Conservation (phyloP, 2,329 filamentous ascomycete genomes). For the Lachnellula hyalina region DNA sequence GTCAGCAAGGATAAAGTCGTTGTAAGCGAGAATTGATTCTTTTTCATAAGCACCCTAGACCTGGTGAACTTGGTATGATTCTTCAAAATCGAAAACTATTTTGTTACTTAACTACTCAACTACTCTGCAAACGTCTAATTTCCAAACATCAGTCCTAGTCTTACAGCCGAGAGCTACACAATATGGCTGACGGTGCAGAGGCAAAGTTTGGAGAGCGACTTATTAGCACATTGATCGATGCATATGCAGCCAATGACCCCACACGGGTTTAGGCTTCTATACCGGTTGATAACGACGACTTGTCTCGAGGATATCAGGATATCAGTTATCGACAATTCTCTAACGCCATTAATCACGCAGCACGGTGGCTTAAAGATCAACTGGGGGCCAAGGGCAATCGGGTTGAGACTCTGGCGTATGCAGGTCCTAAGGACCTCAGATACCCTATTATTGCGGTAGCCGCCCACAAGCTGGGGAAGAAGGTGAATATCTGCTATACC, state of each 20-base stretch:
- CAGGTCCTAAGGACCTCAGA: neutral
- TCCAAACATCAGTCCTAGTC: too few relatives aligned
- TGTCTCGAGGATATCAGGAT: neutral
- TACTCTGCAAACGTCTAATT: too few relatives aligned
- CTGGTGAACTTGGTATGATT: too few relatives aligned
- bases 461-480: neutral
- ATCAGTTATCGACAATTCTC: neutral
- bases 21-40: too few relatives aligned
- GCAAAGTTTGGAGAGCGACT: neutral
- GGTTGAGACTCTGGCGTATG: neutral
- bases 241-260: neutral
- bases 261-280: neutral
- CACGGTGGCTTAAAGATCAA: neutral
- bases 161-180: neutral
- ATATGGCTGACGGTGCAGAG: neutral
- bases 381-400: neutral
- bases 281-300: neutral
- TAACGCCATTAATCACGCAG: neutral
- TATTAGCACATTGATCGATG: neutral
- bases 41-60: too few relatives aligned
- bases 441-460: constrained; percentile 2
- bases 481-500: neutral
- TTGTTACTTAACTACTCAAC: too few relatives aligned
- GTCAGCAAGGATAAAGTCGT: too few relatives aligned
- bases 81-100: too few relatives aligned